phyloP scores from a whole-genome alignment of 2,329 filamentous ascomycete genomes.

The Fusarium sp. region DNA sequence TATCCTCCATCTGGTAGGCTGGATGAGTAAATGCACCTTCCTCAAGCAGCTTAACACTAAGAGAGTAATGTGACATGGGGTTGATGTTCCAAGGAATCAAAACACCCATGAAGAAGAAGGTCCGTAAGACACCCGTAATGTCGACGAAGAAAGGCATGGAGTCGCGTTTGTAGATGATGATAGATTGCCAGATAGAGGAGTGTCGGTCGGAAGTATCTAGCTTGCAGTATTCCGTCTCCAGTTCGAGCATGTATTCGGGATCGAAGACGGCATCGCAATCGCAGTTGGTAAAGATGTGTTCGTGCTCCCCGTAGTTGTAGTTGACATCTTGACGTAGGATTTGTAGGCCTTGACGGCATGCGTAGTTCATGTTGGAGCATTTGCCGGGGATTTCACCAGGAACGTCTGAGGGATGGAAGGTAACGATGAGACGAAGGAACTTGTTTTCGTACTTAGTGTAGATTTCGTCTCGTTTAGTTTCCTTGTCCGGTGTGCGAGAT shows the following conservation, averaged over 20 bases:
- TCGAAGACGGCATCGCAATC: conserved; percentile 44
- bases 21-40: conserved; percentile 35
- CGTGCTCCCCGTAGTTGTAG: conserved; percentile 38
- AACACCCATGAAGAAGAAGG: conserved; percentile 45
- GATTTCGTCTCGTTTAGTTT: conserved; percentile 22
- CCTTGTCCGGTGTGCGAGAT: conserved; percentile 25
- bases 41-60: conserved; percentile 29
- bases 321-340: conserved; percentile 26
- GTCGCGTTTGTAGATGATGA: conserved; percentile 42
- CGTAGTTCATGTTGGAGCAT: conserved; percentile 37
- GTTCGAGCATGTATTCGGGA: conserved; percentile 39
- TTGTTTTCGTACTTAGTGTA: conserved; percentile 24
- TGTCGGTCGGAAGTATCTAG: conserved; percentile 32
- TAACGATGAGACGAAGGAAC: conserved; percentile 32
- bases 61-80: conserved; percentile 36
- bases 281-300: conserved; percentile 44
- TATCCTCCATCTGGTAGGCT: conserved; percentile 37
- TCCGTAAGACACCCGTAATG: conserved; percentile 41
- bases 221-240: conserved; percentile 28
- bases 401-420: conserved; percentile 23
- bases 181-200: conserved; percentile 45
- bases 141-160: conserved; percentile 45
- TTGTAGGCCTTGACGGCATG: conserved; percentile 32
- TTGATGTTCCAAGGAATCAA: conserved; percentile 42
- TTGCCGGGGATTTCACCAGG: conserved; percentile 30